Conservation (phyloP, 2,329 filamentous ascomycete species). For the Cadophora gregata region DNA sequence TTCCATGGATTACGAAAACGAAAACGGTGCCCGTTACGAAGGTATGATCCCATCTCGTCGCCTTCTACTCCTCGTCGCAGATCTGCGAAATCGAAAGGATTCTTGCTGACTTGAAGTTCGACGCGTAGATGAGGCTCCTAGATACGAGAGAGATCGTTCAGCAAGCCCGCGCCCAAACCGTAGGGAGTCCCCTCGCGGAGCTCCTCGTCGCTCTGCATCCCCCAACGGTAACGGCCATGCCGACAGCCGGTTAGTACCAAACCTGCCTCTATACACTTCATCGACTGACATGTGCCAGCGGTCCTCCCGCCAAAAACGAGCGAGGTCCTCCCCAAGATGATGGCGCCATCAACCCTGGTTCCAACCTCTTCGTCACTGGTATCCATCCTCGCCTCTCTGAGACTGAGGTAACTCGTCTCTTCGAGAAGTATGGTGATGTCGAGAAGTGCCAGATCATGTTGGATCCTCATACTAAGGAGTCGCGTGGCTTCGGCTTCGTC, state of each 20-base stretch:
- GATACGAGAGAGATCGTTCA: slow-evolving; percentile 71
- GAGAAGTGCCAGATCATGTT: slow-evolving; percentile 99
- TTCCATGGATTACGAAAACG: slow-evolving; percentile 74
- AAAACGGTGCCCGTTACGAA: slow-evolving; percentile 69
- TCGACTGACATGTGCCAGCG: slow-evolving; percentile 27
- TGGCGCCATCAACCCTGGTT: slow-evolving; percentile 87
- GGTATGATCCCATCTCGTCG: slow-evolving; percentile 52
- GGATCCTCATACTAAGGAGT: slow-evolving; percentile 97
- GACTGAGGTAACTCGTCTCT: slow-evolving; percentile 89
- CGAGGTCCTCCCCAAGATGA: slow-evolving; percentile 65
- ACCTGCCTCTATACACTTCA: neutral
- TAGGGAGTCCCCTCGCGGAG: slow-evolving; percentile 60
- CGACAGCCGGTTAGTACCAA: slow-evolving; percentile 50
- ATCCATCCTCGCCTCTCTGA: slow-evolving; percentile 94
- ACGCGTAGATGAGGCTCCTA: slow-evolving; percentile 63
- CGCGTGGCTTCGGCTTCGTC: slow-evolving; percentile 97
- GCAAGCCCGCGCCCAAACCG: slow-evolving; percentile 64
- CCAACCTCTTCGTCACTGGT: slow-evolving; percentile 98
- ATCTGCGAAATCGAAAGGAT: neutral
- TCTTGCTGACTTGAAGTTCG: slow-evolving; percentile 33
- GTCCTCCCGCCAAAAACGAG: slow-evolving; percentile 59
- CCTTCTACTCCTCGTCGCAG: neutral
- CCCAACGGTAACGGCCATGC: slow-evolving; percentile 58
- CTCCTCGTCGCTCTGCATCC: slow-evolving; percentile 68
- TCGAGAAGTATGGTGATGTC: slow-evolving; percentile 98